phyloP scores from a whole-genome alignment of 441 rosid species.

The Brassica balearica region DNA sequence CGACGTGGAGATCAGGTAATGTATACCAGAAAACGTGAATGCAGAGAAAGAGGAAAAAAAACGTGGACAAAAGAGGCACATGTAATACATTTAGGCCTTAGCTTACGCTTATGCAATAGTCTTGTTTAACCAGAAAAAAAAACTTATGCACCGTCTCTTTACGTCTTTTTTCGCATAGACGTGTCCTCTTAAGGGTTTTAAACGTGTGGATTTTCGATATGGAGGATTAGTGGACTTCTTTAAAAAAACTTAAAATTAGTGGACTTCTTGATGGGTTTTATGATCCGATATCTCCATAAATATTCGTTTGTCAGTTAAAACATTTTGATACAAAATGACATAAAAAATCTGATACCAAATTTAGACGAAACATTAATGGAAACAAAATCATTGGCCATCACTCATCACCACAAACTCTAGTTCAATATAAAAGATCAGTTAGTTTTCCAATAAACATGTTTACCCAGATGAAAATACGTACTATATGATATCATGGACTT shows the following conservation, averaged over 20 bases:
- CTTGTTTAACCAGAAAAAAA: too few relatives aligned
- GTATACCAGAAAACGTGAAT: conserved; percentile 39
- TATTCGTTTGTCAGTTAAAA: neutral
- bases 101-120: too few relatives aligned
- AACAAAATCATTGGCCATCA: neutral
- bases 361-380: neutral
- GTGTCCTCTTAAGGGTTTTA: too few relatives aligned
- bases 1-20: conserved; percentile 33
- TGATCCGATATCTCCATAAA: neutral
- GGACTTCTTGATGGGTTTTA: neutral
- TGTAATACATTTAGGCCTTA: conserved; percentile 19
- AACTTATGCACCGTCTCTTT: too few relatives aligned
- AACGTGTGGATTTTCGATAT: too few relatives aligned
- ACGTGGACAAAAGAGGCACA: conserved; percentile 32
- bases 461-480: conserved; percentile 1
- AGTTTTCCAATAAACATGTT: neutral
- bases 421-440: neutral
- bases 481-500: neutral
- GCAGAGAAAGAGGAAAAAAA: conserved; percentile 13
- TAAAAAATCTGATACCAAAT: neutral
- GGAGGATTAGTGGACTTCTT: neutral
- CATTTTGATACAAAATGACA: conserved; percentile 7
- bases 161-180: too few relatives aligned
- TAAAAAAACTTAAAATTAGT: too few relatives aligned
- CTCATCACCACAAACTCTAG: conserved; percentile 1